These are phyloP conservation scores for Fusarium albidum DNA, from an alignment of 2,329 filamentous ascomycete genomes.

Conservation along the genomic window DNA sequence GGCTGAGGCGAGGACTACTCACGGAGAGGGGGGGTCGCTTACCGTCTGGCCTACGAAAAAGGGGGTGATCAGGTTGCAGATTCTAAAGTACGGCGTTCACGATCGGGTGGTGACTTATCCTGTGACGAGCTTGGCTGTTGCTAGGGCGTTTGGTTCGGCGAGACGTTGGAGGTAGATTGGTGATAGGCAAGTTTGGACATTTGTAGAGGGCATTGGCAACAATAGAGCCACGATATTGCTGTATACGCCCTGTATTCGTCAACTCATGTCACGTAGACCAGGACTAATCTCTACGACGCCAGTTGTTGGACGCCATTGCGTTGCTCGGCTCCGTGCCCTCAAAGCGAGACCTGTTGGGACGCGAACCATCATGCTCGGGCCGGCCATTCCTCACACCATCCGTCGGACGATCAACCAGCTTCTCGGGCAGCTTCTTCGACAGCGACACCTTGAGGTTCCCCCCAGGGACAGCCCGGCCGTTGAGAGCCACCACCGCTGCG, in stretches of 20 bases:
- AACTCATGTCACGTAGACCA: too few relatives aligned
- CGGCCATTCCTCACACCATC: constrained; percentile 4
- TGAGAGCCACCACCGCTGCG: constrained; percentile 51
- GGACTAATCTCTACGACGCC: constrained; percentile 15
- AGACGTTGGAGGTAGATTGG: background rate
- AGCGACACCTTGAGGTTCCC: constrained; percentile 16
- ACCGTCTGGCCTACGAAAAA: constrained; percentile 53
- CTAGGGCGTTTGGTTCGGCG: constrained; percentile 16
- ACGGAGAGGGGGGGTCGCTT: constrained; percentile 54
- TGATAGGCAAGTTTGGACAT: too few relatives aligned
- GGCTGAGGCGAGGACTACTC: constrained; percentile 34
- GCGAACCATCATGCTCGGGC: background rate
- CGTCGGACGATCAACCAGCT: constrained; percentile 7
- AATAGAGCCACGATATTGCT: too few relatives aligned
- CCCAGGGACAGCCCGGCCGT: constrained; percentile 22
- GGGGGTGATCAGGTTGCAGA: constrained; percentile 56
- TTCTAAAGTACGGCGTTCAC: constrained; percentile 59
- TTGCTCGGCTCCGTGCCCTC: constrained; percentile 7
- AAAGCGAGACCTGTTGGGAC: background rate
- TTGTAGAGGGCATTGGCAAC: too few relatives aligned
- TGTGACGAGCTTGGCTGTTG: constrained; percentile 55
- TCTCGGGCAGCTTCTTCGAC: constrained; percentile 4
- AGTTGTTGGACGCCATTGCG: constrained; percentile 18
- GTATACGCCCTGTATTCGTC: too few relatives aligned
- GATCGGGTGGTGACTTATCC: constrained; percentile 61